phyloP scores from a whole-genome alignment of 2,329 filamentous ascomycete genomes.

The Fusarium sp. region DNA sequence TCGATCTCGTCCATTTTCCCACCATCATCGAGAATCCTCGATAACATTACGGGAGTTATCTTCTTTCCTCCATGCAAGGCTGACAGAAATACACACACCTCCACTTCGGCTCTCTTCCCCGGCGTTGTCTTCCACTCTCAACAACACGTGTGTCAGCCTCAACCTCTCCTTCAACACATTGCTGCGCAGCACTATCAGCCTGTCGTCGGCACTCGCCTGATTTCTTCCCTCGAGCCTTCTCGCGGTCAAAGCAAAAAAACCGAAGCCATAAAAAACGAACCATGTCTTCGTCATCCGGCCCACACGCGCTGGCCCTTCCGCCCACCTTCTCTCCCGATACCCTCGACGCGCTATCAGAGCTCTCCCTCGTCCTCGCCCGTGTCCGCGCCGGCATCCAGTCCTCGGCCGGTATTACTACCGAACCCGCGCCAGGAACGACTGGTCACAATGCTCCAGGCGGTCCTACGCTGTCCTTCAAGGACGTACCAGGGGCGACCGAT shows the following conservation, averaged over 20 bases:
- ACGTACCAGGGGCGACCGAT: slow-evolving; percentile 83
- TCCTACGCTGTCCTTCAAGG: slow-evolving; percentile 69
- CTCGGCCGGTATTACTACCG: slow-evolving; percentile 54
- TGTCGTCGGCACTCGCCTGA: slow-evolving; percentile 28
- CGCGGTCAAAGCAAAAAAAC: slow-evolving; percentile 20
- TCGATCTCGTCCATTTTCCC: slow-evolving; percentile 39
- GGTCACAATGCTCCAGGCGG: slow-evolving; percentile 50
- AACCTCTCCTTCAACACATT: slow-evolving; percentile 8
- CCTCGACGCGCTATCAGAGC: slow-evolving; percentile 87
- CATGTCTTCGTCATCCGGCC: slow-evolving; percentile 48
- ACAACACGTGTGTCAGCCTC: slow-evolving; percentile 10
- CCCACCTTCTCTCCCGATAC: slow-evolving; percentile 81
- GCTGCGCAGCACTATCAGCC: slow-evolving; percentile 4
- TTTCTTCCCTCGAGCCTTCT: slow-evolving; percentile 20
- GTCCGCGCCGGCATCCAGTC: slow-evolving; percentile 68
- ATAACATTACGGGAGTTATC: slow-evolving; percentile 30
- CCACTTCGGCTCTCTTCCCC: slow-evolving; percentile 31
- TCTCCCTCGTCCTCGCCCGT: slow-evolving; percentile 81
- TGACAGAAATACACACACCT: slow-evolving; percentile 12
- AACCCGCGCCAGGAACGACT: slow-evolving; percentile 53
- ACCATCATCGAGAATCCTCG: slow-evolving; percentile 28
- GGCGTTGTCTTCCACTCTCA: slow-evolving; percentile 1
- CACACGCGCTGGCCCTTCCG: slow-evolving; percentile 65
- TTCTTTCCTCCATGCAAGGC: slow-evolving; percentile 20
- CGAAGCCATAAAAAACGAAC: slow-evolving; percentile 22